Evolutionary conservation across 1,139 yeast species (phyloP).

Genomic region (Sugiyamaella xylanicola): DNA sequence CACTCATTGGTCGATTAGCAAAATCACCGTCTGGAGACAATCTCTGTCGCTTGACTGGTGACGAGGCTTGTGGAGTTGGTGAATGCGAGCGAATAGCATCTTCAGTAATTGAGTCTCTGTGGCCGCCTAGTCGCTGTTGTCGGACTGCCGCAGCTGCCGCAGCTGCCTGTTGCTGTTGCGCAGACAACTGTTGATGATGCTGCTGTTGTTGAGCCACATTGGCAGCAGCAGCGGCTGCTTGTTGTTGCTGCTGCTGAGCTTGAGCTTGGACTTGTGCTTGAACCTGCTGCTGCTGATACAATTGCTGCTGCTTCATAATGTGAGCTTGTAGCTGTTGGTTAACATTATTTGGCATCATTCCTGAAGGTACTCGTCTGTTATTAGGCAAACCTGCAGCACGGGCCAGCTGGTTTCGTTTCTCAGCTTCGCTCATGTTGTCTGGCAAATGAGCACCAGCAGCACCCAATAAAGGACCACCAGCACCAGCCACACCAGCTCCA

Average conservation of each 20-base stretch:
- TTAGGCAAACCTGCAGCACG: constrained; percentile 36
- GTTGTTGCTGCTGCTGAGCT: constrained; percentile 25
- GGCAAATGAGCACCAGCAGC: constrained; percentile 27
- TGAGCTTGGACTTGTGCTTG: constrained; percentile 25
- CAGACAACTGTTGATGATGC: constrained; percentile 35
- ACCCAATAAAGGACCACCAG: constrained; percentile 18
- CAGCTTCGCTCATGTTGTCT: constrained; percentile 36
- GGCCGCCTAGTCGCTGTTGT: constrained; percentile 30
- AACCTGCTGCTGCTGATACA: constrained; percentile 27
- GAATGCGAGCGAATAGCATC: constrained; percentile 33
- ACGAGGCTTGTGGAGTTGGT: constrained; percentile 36
- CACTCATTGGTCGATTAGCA: constrained; percentile 27
- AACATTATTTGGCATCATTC: constrained; percentile 29
- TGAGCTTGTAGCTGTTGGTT: constrained; percentile 35
- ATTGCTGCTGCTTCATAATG: constrained; percentile 34
- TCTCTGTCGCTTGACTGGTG: constrained; percentile 44
- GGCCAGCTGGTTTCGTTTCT: constrained; percentile 35
- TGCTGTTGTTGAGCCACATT: constrained; percentile 31
- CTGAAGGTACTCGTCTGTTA: constrained; percentile 28
- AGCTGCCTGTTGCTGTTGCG: constrained; percentile 32
- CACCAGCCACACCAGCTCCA: constrained; percentile 22
- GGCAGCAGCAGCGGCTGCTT: constrained; percentile 18
- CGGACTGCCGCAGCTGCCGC: constrained; percentile 20
- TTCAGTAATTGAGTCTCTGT: constrained; percentile 28
- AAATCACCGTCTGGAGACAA: constrained; percentile 44